Evolutionary conservation across 2,329 filamentous ascomycete species (phyloP).

Genomic region (Xylogone sp.): DNA sequence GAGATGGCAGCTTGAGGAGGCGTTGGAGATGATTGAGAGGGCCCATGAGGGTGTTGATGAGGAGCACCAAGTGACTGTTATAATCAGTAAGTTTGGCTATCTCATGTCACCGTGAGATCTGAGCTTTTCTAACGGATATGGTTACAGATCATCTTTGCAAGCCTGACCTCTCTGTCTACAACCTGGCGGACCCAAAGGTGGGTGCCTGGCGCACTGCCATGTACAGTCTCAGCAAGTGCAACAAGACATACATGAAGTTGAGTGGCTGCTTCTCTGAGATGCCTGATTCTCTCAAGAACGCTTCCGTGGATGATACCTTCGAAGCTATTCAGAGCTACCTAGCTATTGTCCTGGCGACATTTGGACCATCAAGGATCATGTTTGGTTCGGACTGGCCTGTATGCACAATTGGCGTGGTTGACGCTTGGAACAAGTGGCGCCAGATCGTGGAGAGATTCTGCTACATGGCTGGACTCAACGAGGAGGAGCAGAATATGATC

Average conservation of each 20-base stretch:
- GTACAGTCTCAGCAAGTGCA: slow-evolving; percentile 59
- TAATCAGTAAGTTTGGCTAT: slow-evolving; percentile 30
- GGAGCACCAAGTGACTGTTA: slow-evolving; percentile 45
- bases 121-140: neutral
- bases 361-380: slow-evolving; percentile 72
- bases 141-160: slow-evolving; percentile 81
- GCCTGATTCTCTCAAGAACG: slow-evolving; percentile 45
- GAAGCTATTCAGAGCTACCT: slow-evolving; percentile 66
- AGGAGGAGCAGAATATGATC: slow-evolving; percentile 60
- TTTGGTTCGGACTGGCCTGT: slow-evolving; percentile 95
- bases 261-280: slow-evolving; percentile 83
- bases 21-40: slow-evolving; percentile 64
- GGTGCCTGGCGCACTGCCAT: slow-evolving; percentile 67
- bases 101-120: too few species aligned
- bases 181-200: slow-evolving; percentile 45
- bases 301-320: slow-evolving; percentile 54
- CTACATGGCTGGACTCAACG: slow-evolving; percentile 55
- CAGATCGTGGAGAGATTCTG: slow-evolving; percentile 66
- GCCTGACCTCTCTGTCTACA: slow-evolving; percentile 67
- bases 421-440: slow-evolving; percentile 71
- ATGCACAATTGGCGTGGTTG: slow-evolving; percentile 62
- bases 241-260: slow-evolving; percentile 83
- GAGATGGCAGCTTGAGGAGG: slow-evolving; percentile 67
- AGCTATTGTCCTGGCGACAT: slow-evolving; percentile 66
- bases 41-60: slow-evolving; percentile 60